Evolutionary conservation across 345 rosid genomes (phyloP).

Genomic region (Melaleuca quinquenervia): DNA sequence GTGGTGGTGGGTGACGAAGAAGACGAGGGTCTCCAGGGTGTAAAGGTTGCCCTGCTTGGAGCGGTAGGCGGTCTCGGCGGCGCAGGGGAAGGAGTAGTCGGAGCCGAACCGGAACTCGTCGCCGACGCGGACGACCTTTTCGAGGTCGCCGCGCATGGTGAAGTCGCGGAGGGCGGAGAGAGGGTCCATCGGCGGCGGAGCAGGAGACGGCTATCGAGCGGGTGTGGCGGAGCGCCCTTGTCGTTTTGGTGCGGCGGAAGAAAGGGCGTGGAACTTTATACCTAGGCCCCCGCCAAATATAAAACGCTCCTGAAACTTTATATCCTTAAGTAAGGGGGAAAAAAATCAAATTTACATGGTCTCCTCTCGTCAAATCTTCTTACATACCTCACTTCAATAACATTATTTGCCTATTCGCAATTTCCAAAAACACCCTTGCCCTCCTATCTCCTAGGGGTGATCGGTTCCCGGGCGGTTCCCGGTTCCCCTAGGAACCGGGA

Average conservation of each 20-base stretch:
- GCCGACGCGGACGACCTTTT: slow-evolving; percentile 38
- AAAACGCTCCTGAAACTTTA: neutral
- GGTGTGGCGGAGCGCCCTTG: neutral
- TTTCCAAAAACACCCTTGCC: too few species aligned
- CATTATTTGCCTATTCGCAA: too few species aligned
- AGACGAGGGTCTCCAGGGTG: slow-evolving; percentile 66
- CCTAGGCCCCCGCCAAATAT: neutral
- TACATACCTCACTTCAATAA: too few species aligned
- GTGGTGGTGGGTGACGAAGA: slow-evolving; percentile 49
- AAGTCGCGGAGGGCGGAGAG: slow-evolving; percentile 68
- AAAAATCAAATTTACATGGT: neutral
- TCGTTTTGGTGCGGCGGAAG: neutral
- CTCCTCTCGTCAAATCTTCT: too few species aligned
- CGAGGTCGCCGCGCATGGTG: slow-evolving; percentile 53
- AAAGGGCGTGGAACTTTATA: fast-evolving
- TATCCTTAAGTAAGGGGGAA: neutral
- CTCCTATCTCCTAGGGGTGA: too few species aligned
- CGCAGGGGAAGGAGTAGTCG: slow-evolving; percentile 51
- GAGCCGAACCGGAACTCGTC: slow-evolving; percentile 56
- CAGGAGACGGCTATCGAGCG: neutral
- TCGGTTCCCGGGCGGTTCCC: too few species aligned
- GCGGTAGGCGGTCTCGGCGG: slow-evolving; percentile 70
- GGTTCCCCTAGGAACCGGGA: too few species aligned
- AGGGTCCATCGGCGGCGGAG: slow-evolving; percentile 38
- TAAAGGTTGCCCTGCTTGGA: slow-evolving; percentile 76